Evolutionary conservation across 805 yeast species (phyloP).

Genomic region (Ogataea dorogensis): DNA sequence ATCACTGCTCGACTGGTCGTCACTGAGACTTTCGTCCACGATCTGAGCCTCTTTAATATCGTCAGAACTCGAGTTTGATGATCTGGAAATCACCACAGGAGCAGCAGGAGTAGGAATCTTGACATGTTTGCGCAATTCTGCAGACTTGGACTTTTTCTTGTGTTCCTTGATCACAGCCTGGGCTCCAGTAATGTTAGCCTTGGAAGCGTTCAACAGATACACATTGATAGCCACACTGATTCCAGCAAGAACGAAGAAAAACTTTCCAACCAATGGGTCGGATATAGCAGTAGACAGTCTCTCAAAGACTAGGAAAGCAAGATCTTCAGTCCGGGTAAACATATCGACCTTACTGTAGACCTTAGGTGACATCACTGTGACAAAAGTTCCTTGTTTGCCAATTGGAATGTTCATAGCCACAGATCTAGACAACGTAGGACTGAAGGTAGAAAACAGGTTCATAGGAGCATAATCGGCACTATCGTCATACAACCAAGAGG

Average conservation of each 20-base stretch:
- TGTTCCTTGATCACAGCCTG: constrained; percentile 5
- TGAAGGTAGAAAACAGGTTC: constrained; percentile 23
- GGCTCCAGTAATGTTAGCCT: constrained; percentile 46
- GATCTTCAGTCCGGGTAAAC: constrained; percentile 61
- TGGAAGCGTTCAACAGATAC: constrained; percentile 83
- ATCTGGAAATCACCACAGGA: constrained; percentile 15
- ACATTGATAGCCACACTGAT: constrained; percentile 78
- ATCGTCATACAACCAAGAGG: constrained; percentile 64
- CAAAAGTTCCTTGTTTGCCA: constrained; percentile 44
- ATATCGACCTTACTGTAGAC: constrained; percentile 57
- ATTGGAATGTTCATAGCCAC: constrained; percentile 44
- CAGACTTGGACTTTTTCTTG: constrained; percentile 17
- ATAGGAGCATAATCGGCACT: constrained; percentile 32
- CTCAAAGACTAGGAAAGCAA: constrained; percentile 48
- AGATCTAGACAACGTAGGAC: constrained; percentile 38
- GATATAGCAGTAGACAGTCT: constrained; percentile 66
- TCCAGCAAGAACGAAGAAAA: constrained; percentile 67
- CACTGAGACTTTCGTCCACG: constrained; percentile 28
- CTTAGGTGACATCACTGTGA: constrained; percentile 56
- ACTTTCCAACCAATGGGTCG: constrained; percentile 78
- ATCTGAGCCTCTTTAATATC: constrained; percentile 37
- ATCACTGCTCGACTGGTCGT: constrained; percentile 33
- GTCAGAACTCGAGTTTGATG: constrained; percentile 23
- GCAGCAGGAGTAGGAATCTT: constrained; percentile 12
- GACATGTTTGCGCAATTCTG: constrained; percentile 10